Evolutionary conservation across 768 basidiomycete genomes (phyloP).

Genomic region (Amanita exitialis): DNA sequence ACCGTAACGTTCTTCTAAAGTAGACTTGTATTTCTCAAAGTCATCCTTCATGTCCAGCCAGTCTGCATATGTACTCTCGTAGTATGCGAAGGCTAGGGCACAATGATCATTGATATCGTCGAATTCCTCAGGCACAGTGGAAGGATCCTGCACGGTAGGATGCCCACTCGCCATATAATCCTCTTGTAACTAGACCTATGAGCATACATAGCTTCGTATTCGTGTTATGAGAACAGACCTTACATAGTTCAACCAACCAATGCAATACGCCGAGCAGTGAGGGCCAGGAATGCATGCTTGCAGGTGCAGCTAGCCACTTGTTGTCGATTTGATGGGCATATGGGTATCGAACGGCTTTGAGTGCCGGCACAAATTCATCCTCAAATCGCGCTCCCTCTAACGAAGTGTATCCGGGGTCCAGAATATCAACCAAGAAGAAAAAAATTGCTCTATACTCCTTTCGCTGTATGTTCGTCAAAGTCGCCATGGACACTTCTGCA

Average conservation of each 20-base stretch:
- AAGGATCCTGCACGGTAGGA: conserved; percentile 55
- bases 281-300: conserved; percentile 90
- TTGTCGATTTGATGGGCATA: conserved; percentile 69
- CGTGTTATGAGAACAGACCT: conserved; percentile 37
- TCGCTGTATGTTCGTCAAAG: conserved; percentile 68
- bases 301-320: conserved; percentile 83
- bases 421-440: conserved; percentile 56
- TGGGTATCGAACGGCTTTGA: conserved; percentile 78
- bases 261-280: conserved; percentile 78
- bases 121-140: conserved; percentile 63
- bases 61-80: conserved; percentile 50
- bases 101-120: conserved; percentile 65
- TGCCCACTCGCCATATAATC: conserved; percentile 53
- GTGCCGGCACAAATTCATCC: conserved; percentile 70
- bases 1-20: conserved; percentile 75
- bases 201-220: conserved; percentile 17
- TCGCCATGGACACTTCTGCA: conserved; percentile 58
- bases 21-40: conserved; percentile 59
- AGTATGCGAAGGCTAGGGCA: conserved; percentile 71
- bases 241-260: conserved; percentile 85
- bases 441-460: conserved; percentile 86
- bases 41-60: conserved; percentile 64
- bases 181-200: conserved; percentile 20
- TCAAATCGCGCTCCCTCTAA: conserved; percentile 46
- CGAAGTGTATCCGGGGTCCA: conserved; percentile 64